Conservation (phyloP, 2,329 filamentous ascomycete species). For the Hypoxylon sp. region DNA sequence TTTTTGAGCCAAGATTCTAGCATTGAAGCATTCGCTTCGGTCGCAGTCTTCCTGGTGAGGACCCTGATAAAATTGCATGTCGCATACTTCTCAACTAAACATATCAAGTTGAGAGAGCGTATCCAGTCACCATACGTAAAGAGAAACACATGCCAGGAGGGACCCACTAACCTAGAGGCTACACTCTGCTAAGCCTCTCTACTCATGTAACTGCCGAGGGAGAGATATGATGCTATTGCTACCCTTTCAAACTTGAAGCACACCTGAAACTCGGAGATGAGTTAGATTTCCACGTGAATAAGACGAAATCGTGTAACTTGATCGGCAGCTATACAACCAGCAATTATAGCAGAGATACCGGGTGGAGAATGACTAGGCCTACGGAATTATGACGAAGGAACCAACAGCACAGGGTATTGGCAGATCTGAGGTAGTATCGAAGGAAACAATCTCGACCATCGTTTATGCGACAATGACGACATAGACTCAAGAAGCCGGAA, state of each 20-base stretch:
- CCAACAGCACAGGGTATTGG: too few relatives aligned
- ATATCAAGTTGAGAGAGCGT: too few relatives aligned
- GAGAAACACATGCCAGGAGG: too few relatives aligned
- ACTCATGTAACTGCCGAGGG: conserved; percentile 39
- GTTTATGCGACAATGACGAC: conserved; percentile 28
- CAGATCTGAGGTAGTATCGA: background rate
- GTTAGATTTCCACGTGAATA: background rate
- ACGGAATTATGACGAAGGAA: conserved; percentile 8
- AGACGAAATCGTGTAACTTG: background rate
- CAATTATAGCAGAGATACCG: background rate
- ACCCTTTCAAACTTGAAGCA: background rate
- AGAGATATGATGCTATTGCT: background rate
- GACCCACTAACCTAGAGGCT: conserved; percentile 1
- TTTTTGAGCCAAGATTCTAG: too few relatives aligned
- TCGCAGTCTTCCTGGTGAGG: too few relatives aligned
- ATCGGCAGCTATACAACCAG: conserved; percentile 6
- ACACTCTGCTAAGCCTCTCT: conserved; percentile 44
- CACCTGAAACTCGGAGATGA: too few relatives aligned
- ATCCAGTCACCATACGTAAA: too few relatives aligned
- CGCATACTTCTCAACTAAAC: too few relatives aligned
- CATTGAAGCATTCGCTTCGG: too few relatives aligned
- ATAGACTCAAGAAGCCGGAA: background rate
- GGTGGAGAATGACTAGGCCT: conserved; percentile 4
- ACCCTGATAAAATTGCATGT: too few relatives aligned
- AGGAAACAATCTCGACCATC: background rate